A percentile compares a stretch with the other conserved stretches of the same genome.
Conservation (phyloP, 768 basidiomycete species). For the Fomitopsis serialis region DNA sequence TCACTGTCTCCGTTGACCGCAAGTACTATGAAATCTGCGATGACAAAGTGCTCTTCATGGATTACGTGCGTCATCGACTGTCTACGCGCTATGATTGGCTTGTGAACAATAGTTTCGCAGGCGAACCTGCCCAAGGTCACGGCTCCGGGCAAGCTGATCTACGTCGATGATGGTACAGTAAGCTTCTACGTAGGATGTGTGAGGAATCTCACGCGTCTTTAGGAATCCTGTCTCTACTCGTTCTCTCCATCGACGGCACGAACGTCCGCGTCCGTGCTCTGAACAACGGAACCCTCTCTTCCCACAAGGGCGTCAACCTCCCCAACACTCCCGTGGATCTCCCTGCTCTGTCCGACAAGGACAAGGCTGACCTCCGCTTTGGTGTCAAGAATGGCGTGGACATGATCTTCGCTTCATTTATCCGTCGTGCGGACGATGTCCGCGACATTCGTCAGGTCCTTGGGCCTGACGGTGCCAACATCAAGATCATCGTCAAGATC, state of each 20-base stretch:
- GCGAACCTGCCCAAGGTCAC: constrained; percentile 93
- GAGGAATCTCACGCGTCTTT: constrained; percentile 3
- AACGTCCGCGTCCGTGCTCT: constrained; percentile 80
- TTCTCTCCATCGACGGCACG: constrained; percentile 79
- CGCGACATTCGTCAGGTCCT: constrained; percentile 89
- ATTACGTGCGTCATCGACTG: constrained; percentile 65
- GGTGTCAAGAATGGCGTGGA: constrained; percentile 98
- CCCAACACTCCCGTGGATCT: constrained; percentile 98
- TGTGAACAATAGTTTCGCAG: constrained; percentile 32
- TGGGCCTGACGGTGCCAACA: constrained; percentile 89
- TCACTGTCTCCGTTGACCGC: constrained; percentile 81
- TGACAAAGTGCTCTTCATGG: constrained; percentile 83
- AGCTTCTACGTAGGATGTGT: not conserved
- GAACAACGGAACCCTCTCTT: constrained; percentile 90
- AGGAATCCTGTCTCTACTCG: constrained; percentile 90
- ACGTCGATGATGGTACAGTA: constrained; percentile 86
- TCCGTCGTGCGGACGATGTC: constrained; percentile 93
- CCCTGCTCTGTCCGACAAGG: constrained; percentile 95
- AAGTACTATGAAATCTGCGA: constrained; percentile 76
- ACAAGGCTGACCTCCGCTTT: constrained; percentile 91
- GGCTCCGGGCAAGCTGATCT: constrained; percentile 94
- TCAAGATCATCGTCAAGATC: constrained; percentile 99
- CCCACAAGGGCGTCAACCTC: constrained; percentile 98
- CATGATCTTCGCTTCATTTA: constrained; percentile 99
- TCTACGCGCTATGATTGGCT: not conserved